These are phyloP conservation scores for Teratosphaeriaceae sp. DNA, from an alignment of 2,329 filamentous ascomycete genomes.

Conservation along the genomic window DNA sequence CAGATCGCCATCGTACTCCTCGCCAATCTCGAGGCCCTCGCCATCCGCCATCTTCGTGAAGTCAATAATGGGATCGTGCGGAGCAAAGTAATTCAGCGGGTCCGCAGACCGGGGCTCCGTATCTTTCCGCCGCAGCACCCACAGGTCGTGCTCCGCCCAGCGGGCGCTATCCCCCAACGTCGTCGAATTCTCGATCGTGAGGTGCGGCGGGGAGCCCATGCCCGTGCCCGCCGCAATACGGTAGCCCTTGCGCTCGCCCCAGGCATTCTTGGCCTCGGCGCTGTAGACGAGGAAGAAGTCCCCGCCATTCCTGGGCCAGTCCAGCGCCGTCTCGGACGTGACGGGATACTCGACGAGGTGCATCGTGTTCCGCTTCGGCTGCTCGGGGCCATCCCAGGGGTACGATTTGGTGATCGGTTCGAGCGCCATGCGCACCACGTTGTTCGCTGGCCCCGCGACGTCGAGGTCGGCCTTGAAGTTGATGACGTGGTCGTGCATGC, in stretches of 20 bases:
- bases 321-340: constrained; percentile 21
- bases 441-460: constrained; percentile 31
- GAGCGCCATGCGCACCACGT: constrained; percentile 27
- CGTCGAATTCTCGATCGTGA: constrained; percentile 45
- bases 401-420: constrained; percentile 25
- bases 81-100: constrained; percentile 41
- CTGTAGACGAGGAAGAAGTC: constrained; percentile 36
- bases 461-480: constrained; percentile 38
- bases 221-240: constrained; percentile 34
- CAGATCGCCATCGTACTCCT: constrained; percentile 23
- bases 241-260: constrained; percentile 39
- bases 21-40: constrained; percentile 39
- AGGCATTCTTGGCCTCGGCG: constrained; percentile 31
- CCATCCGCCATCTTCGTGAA: constrained; percentile 46
- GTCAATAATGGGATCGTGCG: constrained; percentile 43
- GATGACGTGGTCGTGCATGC: constrained; percentile 34
- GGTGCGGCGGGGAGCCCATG: constrained; percentile 33
- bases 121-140: constrained; percentile 46
- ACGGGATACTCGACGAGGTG: constrained; percentile 22
- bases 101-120: constrained; percentile 44
- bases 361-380: constrained; percentile 27
- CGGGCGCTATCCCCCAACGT: constrained; percentile 40
- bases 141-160: constrained; percentile 48
- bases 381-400: constrained; percentile 24
- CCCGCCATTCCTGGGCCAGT: constrained; percentile 34